Evolutionary conservation across 371 early-diverging fungal species (phyloP).

Genomic region (Mucor saturninus): DNA sequence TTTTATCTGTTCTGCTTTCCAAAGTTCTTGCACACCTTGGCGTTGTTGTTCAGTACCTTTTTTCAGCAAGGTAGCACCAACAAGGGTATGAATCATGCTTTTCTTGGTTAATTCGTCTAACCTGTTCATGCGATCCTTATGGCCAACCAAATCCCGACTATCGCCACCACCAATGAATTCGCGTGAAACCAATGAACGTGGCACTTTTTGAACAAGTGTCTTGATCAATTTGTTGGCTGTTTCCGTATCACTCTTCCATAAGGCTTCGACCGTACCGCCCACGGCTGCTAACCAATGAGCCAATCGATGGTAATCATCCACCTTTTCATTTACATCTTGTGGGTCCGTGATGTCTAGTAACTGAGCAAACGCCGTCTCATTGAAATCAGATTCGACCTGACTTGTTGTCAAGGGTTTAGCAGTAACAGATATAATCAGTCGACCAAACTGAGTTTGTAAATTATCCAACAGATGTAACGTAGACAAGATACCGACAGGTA

Average conservation of each 20-base stretch:
- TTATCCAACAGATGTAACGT: slow-evolving; percentile 43
- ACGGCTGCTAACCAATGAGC: slow-evolving; percentile 44
- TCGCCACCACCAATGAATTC: slow-evolving; percentile 17
- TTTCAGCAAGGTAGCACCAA: slow-evolving; percentile 32
- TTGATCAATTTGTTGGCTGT: slow-evolving; percentile 27
- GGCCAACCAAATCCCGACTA: slow-evolving; percentile 15
- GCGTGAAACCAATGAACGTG: slow-evolving; percentile 29
- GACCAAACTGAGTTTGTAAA: slow-evolving; percentile 43
- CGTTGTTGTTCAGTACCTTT: slow-evolving; percentile 17
- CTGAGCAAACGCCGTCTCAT: slow-evolving; percentile 36
- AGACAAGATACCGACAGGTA: slow-evolving; percentile 37
- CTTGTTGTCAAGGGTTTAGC: slow-evolving; percentile 20
- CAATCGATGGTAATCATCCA: slow-evolving; percentile 29
- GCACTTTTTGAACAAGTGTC: slow-evolving; percentile 20
- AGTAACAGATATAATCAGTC: slow-evolving; percentile 40
- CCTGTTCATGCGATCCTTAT: slow-evolving; percentile 29
- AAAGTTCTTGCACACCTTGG: slow-evolving; percentile 31
- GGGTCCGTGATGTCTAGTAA: slow-evolving; percentile 33
- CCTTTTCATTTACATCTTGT: slow-evolving; percentile 6
- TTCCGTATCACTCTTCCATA: slow-evolving; percentile 37
- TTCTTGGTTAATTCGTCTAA: slow-evolving; percentile 29
- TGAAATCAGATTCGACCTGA: slow-evolving; percentile 21
- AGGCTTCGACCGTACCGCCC: slow-evolving; percentile 43
- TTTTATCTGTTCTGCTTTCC: slow-evolving; percentile 33
- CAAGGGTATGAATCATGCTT: slow-evolving; percentile 26